A percentile compares a stretch with the other conserved stretches of the same genome.
Evolutionary conservation across 148 eudicot species (phyloP).

Genomic region (Chenopodium album): DNA sequence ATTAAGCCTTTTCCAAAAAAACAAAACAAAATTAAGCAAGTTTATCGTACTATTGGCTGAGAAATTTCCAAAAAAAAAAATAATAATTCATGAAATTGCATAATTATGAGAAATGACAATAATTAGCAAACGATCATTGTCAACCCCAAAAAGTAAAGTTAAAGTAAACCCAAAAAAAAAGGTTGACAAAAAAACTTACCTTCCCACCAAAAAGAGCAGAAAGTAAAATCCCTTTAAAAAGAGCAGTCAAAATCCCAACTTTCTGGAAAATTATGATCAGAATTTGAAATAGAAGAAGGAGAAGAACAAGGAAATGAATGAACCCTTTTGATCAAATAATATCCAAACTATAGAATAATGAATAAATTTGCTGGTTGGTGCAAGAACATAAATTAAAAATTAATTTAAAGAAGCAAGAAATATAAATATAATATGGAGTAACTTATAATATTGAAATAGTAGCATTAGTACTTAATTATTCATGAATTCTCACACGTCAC

Average conservation of each 20-base stretch:
- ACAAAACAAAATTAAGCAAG: background rate
- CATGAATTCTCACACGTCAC: conserved; percentile 36
- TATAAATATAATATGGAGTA: background rate
- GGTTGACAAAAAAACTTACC: conserved; percentile 30
- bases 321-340: conserved; percentile 29
- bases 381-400: conserved; percentile 1
- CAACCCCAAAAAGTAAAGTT: conserved; percentile 14
- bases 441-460: background rate
- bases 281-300: background rate
- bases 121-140: background rate
- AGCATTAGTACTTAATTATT: background rate
- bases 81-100: background rate
- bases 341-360: conserved; percentile 15
- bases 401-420: no score
- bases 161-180: conserved; percentile 5
- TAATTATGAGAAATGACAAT: conserved; percentile 1
- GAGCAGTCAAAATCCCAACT: conserved; percentile 28
- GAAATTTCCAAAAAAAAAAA: background rate
- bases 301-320: background rate
- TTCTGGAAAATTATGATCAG: conserved; percentile 12
- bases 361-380: background rate
- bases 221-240: background rate
- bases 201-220: conserved; percentile 19
- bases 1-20: background rate
- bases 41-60: background rate